These are phyloP conservation scores for Penicillium sp. DNA, from an alignment of 2,329 filamentous ascomycete species.

Conservation along the genomic window DNA sequence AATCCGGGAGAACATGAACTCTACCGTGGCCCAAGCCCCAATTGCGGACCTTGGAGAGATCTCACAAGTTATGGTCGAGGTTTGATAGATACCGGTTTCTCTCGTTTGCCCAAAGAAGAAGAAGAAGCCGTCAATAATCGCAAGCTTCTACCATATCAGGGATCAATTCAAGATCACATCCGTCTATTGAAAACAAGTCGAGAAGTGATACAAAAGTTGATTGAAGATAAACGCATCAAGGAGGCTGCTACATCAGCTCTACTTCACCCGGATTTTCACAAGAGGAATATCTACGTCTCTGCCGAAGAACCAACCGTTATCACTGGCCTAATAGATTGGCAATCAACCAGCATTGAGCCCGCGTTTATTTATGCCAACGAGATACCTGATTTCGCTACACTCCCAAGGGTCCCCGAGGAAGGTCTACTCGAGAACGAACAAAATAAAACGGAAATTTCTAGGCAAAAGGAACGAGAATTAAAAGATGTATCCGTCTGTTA, in stretches of 20 bases:
- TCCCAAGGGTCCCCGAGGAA: constrained; percentile 11
- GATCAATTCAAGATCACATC: constrained; percentile 12
- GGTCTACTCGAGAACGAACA: constrained; percentile 15
- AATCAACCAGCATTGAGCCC: constrained; percentile 32
- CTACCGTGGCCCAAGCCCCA: constrained; percentile 18
- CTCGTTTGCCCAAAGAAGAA: constrained; percentile 18
- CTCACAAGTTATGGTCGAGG: constrained; percentile 18
- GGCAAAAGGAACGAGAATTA: constrained; percentile 13
- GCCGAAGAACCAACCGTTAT: constrained; percentile 28
- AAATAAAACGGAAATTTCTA: neutral
- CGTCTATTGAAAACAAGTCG: neutral
- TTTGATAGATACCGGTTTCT: constrained; percentile 23
- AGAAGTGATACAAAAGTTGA: constrained; percentile 22
- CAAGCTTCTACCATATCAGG: constrained; percentile 16
- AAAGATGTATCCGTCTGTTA: constrained; percentile 30
- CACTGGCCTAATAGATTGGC: constrained; percentile 37
- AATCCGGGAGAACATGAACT: constrained; percentile 11
- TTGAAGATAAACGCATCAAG: constrained; percentile 19
- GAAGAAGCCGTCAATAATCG: neutral
- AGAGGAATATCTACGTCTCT: constrained; percentile 36
- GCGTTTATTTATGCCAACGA: constrained; percentile 32
- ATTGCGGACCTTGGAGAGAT: constrained; percentile 23
- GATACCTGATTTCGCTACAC: constrained; percentile 29
- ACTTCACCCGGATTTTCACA: constrained; percentile 33
- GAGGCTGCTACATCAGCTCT: constrained; percentile 20